Evolutionary conservation across 1,284 basidiomycete genomes (phyloP).

Genomic region (Ustilago cynodontis): DNA sequence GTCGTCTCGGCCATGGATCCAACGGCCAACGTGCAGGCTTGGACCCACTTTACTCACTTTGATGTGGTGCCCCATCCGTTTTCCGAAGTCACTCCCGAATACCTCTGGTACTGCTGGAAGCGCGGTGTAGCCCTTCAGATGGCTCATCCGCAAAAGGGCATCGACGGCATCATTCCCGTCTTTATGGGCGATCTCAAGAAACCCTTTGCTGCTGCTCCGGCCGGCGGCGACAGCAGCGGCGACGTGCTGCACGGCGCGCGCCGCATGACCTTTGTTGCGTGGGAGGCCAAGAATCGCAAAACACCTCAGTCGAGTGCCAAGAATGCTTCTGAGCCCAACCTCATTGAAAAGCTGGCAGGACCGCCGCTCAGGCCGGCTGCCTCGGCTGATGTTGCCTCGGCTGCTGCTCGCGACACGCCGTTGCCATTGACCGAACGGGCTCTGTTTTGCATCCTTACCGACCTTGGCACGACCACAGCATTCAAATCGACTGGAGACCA

Average conservation of each 20-base stretch:
- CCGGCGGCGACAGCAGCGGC: neutral
- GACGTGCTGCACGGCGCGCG: neutral
- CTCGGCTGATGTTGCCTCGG: no score
- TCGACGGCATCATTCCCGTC: no score
- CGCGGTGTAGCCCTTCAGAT: conserved; percentile 1
- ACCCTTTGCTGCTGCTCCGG: neutral
- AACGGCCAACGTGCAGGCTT: neutral
- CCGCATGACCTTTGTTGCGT: neutral
- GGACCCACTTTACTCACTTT: conserved; percentile 17
- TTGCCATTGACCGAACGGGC: no score
- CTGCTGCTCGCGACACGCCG: no score
- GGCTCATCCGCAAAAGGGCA: no score
- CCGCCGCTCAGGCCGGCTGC: no score
- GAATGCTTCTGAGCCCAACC: no score
- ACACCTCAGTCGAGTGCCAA: neutral
- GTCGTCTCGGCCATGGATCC: neutral
- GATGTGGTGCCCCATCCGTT: neutral
- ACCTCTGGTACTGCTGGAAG: conserved; percentile 26
- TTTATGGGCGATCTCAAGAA: conserved; percentile 1
- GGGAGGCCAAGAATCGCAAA: conserved; percentile 7
- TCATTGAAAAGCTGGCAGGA: no score
- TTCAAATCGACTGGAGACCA: neutral
- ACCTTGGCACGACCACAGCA: neutral
- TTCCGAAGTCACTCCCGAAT: conserved; percentile 1
- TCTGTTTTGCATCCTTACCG: no score